These are phyloP conservation scores for Penicillium diatomitis DNA, from an alignment of 495 filamentous ascomycete genomes.

Conservation along the genomic window DNA sequence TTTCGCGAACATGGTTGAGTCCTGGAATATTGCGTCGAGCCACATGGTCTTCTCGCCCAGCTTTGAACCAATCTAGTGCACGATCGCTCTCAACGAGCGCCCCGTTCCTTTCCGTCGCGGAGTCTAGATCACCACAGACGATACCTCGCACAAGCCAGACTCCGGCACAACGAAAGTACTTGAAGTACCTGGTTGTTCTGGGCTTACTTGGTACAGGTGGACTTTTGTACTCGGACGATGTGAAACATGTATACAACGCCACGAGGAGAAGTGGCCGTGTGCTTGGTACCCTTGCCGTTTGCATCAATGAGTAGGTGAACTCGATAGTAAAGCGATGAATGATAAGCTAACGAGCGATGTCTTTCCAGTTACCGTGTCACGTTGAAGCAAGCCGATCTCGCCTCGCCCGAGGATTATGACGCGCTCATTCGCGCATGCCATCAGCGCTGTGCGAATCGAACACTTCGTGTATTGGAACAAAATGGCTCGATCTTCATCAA, in stretches of 20 bases:
- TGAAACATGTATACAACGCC: conserved; percentile 65
- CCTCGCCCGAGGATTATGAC: conserved; percentile 49
- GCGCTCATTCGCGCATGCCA: conserved; percentile 73
- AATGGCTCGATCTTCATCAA: conserved; percentile 99
- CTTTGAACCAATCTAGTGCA: too few relatives aligned
- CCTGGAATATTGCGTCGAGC: not conserved
- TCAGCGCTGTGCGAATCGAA: conserved; percentile 84
- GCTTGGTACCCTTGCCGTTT: conserved; percentile 61
- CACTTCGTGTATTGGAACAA: conserved; percentile 76
- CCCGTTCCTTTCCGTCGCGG: conserved; percentile 8
- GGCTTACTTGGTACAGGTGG: conserved; percentile 47
- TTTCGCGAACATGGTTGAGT: not conserved
- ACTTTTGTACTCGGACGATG: conserved; percentile 61
- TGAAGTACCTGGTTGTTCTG: conserved; percentile 43
- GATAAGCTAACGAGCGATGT: not conserved
- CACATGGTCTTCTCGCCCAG: too few relatives aligned
- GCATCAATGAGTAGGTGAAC: conserved; percentile 77
- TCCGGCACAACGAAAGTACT: conserved; percentile 18
- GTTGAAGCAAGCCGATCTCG: conserved; percentile 53
- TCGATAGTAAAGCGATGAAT: not conserved
- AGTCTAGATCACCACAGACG: not conserved
- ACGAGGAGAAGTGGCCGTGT: conserved; percentile 71
- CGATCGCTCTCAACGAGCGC: not conserved
- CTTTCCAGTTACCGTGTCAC: conserved; percentile 68
- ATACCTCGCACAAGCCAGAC: conserved; percentile 8